These are phyloP conservation scores for Boletus sp. DNA, from an alignment of 1,284 basidiomycete species.

Conservation along the genomic window DNA sequence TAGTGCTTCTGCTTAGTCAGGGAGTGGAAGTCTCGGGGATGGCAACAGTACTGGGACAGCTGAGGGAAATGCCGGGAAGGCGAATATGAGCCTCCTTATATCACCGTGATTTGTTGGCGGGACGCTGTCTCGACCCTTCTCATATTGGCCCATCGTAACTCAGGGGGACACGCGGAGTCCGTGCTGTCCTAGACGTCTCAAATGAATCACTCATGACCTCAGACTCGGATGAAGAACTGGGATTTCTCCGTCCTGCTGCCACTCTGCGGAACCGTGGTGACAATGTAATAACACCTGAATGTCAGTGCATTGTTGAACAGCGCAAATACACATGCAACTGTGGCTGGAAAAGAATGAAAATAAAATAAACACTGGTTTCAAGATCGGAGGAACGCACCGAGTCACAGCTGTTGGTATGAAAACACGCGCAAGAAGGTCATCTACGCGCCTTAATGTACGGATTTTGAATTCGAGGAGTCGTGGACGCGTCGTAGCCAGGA, in stretches of 20 bases:
- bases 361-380: background rate
- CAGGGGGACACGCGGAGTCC: slow-evolving; percentile 25
- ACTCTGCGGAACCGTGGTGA: slow-evolving; percentile 9
- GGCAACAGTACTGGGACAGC: slow-evolving; percentile 2
- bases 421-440: background rate
- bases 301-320: background rate
- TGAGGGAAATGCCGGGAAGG: slow-evolving; percentile 5
- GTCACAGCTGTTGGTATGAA: background rate
- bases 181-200: slow-evolving; percentile 22
- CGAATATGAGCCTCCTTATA: slow-evolving; percentile 22
- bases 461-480: too few species aligned
- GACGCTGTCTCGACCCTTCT: slow-evolving; percentile 13
- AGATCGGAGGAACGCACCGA: background rate
- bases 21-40: background rate
- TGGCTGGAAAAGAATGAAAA: background rate
- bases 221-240: slow-evolving; percentile 10
- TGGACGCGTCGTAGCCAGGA: too few species aligned
- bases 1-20: slow-evolving; percentile 14
- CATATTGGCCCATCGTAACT: slow-evolving; percentile 4
- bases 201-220: slow-evolving; percentile 30
- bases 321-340: background rate
- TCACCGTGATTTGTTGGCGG: slow-evolving; percentile 16
- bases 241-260: background rate
- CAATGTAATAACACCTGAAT: slow-evolving; percentile 1
- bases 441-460: too few species aligned